Conservation (phyloP, 768 basidiomycete species). For the Phaeolepiota aurea region DNA sequence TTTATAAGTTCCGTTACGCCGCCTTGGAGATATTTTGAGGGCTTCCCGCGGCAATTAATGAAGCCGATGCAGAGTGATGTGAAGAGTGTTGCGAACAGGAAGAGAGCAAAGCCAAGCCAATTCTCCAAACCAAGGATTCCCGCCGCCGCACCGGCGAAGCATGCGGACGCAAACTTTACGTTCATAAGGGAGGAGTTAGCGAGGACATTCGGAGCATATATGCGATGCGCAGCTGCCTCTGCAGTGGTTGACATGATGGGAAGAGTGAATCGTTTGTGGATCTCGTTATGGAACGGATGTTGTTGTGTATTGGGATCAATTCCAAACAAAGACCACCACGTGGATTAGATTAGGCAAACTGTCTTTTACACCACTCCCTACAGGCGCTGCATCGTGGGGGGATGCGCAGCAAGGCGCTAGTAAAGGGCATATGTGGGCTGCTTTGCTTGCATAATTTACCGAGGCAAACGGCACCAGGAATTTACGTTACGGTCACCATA, state of each 20-base stretch:
- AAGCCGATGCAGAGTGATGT: constrained; percentile 58
- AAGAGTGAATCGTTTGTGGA: constrained; percentile 3
- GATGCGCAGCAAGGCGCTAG: too few relatives aligned
- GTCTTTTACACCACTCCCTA: too few relatives aligned
- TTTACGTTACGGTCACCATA: too few relatives aligned
- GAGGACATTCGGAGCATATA: constrained; percentile 60
- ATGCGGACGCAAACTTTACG: constrained; percentile 75
- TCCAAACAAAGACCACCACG: neutral
- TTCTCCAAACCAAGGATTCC: constrained; percentile 88
- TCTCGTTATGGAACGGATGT: too few relatives aligned
- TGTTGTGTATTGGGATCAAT: constrained; percentile 6
- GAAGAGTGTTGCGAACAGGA: constrained; percentile 57
- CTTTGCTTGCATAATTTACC: too few relatives aligned
- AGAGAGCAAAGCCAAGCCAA: constrained; percentile 73
- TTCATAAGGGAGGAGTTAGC: constrained; percentile 54
- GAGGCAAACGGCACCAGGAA: too few relatives aligned
- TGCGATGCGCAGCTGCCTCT: constrained; percentile 47
- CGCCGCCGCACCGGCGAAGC: constrained; percentile 81
- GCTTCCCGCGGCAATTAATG: constrained; percentile 65
- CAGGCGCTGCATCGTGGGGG: too few relatives aligned
- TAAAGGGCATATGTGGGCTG: too few relatives aligned
- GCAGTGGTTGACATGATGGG: constrained; percentile 37
- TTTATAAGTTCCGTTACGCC: constrained; percentile 65
- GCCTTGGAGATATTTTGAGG: constrained; percentile 53
- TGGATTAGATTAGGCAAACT: too few relatives aligned